Evolutionary conservation across 2,329 filamentous ascomycete species (phyloP).

Genomic region (Aspergillus fijiensis): DNA sequence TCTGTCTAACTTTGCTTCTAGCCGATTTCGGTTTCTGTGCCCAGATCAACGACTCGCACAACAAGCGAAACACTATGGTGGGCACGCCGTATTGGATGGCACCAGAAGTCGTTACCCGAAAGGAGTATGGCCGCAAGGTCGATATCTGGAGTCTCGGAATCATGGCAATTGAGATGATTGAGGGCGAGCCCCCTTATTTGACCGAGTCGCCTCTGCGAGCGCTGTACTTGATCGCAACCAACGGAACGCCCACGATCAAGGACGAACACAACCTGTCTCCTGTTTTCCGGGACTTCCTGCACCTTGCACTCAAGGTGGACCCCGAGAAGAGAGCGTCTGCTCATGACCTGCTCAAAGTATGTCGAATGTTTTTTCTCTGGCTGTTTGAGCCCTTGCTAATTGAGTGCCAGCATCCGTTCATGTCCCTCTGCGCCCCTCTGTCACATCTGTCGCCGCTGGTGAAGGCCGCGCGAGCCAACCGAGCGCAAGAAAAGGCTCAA

Average conservation of each 20-base stretch:
- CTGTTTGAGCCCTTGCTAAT: constrained; percentile 16
- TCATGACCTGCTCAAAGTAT: constrained; percentile 86
- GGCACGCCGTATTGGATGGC: constrained; percentile 99
- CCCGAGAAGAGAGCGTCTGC: constrained; percentile 95
- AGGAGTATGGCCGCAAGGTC: constrained; percentile 97
- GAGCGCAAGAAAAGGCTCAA: constrained; percentile 78
- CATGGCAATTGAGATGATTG: constrained; percentile 99
- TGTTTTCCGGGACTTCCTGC: constrained; percentile 86
- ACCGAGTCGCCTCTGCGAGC: constrained; percentile 92
- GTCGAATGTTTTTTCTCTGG: constrained; percentile 35
- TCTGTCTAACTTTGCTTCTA: constrained; percentile 41
- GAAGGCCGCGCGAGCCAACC: constrained; percentile 76
- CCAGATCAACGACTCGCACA: constrained; percentile 94
- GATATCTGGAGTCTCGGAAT: constrained; percentile 99
- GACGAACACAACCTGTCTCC: constrained; percentile 79
- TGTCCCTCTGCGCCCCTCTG: constrained; percentile 72
- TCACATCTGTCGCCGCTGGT: constrained; percentile 82
- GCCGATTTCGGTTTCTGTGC: constrained; percentile 99
- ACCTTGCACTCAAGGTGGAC: constrained; percentile 92
- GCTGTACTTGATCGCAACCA: constrained; percentile 93
- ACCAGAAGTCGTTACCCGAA: constrained; percentile 92
- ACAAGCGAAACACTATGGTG: constrained; percentile 98
- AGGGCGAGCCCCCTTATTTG: constrained; percentile 94
- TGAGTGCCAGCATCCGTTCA: constrained; percentile 68
- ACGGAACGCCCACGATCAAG: constrained; percentile 92